phyloP scores from a whole-genome alignment of 2,329 filamentous ascomycete genomes.

The Microsporum ferrugineum region DNA sequence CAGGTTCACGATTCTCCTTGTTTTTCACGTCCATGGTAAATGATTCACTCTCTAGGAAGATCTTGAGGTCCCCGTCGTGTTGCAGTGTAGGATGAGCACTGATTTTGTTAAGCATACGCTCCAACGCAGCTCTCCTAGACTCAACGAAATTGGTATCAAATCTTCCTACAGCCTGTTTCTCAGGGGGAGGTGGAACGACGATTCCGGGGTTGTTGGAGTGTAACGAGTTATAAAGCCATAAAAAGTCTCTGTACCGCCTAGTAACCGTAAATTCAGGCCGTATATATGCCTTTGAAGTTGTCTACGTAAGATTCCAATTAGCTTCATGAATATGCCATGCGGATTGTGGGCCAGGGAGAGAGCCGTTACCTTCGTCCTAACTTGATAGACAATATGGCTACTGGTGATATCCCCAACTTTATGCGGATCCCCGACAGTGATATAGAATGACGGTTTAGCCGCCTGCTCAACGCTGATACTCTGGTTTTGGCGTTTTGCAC shows the following conservation, averaged over 20 bases:
- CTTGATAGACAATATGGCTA: constrained; percentile 95
- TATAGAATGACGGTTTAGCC: constrained; percentile 80
- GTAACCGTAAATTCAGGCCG: constrained; percentile 88
- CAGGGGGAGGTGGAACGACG: constrained; percentile 87
- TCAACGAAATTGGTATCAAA: constrained; percentile 98
- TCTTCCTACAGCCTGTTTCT: constrained; percentile 92
- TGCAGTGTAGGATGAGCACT: constrained; percentile 81
- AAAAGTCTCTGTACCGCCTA: constrained; percentile 85
- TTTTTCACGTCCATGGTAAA: constrained; percentile 97
- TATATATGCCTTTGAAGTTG: constrained; percentile 89
- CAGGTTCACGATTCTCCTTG: constrained; percentile 81
- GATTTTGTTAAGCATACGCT: constrained; percentile 97
- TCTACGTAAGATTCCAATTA: constrained; percentile 42
- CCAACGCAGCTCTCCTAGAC: constrained; percentile 74
- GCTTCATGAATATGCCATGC: background rate
- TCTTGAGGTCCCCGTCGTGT: constrained; percentile 84
- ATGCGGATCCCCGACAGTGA: constrained; percentile 88
- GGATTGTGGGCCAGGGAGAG: background rate
- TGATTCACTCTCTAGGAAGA: constrained; percentile 90
- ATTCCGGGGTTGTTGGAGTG: constrained; percentile 92
- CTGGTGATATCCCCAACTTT: constrained; percentile 95
- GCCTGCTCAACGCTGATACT: constrained; percentile 89
- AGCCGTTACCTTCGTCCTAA: constrained; percentile 66
- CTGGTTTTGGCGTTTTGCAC: constrained; percentile 48
- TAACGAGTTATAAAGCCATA: constrained; percentile 93